Conservation (phyloP, 306 rosid species). For the Phaseolus lunatus region DNA sequence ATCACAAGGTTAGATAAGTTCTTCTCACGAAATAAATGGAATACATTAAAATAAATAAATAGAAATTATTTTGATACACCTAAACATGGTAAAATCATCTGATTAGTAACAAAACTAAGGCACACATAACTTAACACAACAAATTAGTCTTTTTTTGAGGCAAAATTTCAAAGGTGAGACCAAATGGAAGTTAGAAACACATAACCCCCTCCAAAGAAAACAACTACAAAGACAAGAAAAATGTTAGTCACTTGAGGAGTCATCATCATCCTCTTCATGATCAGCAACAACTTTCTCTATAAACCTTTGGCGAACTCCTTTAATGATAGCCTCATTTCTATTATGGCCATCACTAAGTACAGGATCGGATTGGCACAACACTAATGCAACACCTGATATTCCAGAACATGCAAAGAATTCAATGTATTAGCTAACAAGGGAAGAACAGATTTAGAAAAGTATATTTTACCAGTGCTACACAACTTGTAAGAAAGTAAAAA, state of each 20-base stretch:
- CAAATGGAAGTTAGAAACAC: constrained; percentile 12
- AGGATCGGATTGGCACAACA: constrained; percentile 91
- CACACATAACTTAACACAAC: not conserved
- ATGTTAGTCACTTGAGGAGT: constrained; percentile 81
- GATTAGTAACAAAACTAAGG: not conserved
- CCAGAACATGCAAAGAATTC: constrained; percentile 40
- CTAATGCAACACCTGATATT: constrained; percentile 81
- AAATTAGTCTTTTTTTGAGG: not conserved
- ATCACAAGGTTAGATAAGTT: no score
- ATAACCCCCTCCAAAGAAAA: not conserved
- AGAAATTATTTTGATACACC: not conserved
- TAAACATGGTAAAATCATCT: not conserved
- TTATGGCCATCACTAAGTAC: no score
- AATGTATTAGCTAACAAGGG: not conserved
- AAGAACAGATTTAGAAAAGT: no score
- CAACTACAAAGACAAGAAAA: constrained; percentile 9
- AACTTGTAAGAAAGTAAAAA: not conserved
- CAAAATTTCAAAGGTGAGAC: not conserved
- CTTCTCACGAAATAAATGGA: no score
- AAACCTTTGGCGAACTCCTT: no score
- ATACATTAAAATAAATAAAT: not conserved
- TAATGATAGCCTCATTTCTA: no score
- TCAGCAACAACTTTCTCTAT: no score
- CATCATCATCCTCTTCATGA: constrained; percentile 77
- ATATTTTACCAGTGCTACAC: not conserved